phyloP scores from a whole-genome alignment of 2,329 filamentous ascomycete species.

The Graphilbum fragrans region DNA sequence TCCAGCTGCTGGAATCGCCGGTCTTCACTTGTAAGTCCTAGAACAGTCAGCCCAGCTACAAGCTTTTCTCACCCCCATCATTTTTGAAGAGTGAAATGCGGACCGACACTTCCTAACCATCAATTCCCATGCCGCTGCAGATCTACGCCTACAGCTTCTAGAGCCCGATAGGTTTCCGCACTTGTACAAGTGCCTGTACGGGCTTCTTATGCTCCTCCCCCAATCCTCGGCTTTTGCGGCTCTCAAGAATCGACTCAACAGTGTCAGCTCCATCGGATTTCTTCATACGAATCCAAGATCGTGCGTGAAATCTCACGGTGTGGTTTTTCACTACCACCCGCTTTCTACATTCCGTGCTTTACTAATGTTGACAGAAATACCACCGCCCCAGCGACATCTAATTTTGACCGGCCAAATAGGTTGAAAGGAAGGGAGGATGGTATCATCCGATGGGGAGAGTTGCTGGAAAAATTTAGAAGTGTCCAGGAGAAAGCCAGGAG shows the following conservation, averaged over 20 bases:
- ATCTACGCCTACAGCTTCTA: slow-evolving; percentile 84
- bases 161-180: slow-evolving; percentile 93
- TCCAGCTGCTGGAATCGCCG: slow-evolving; percentile 90
- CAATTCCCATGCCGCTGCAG: no score
- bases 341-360: not conserved
- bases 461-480: slow-evolving; percentile 86
- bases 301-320: slow-evolving; percentile 57
- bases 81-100: no score
- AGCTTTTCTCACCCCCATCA: no score
- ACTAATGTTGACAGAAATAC: slow-evolving; percentile 23
- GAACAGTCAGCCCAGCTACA: not conserved
- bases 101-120: no score
- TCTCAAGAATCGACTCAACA: slow-evolving; percentile 91
- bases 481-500: slow-evolving; percentile 80
- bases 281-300: slow-evolving; percentile 69
- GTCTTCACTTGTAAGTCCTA: slow-evolving; percentile 78
- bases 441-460: slow-evolving; percentile 79
- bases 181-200: slow-evolving; percentile 95
- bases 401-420: slow-evolving; percentile 62
- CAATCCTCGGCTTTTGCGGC: slow-evolving; percentile 96
- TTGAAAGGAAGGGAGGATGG: slow-evolving; percentile 74
- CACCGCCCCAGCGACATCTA: slow-evolving; percentile 36
- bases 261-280: slow-evolving; percentile 93
- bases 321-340: no score
- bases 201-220: slow-evolving; percentile 92